Base-by-base conservation (phyloP, 129 eudicot genomes). In the Artemisia tridentata region DNA sequence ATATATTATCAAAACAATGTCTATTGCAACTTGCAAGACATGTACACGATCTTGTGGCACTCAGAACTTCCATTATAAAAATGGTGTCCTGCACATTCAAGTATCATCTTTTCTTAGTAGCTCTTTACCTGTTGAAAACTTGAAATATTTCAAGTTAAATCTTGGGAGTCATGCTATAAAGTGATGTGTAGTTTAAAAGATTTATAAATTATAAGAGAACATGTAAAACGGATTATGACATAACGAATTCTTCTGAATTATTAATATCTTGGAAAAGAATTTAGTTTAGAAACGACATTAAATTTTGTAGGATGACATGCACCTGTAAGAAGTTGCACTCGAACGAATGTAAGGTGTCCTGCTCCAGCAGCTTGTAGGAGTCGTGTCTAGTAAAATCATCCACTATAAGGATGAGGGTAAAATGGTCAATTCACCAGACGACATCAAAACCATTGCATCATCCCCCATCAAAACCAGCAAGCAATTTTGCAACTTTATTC, bases 401-500 rank as follows among this genome's bases (percentile, higher is more conserved):
- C 55, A 41, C n/a, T 38, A 10, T 17, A 71, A 48, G 48, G 63
- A 12, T 56, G 34, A 8, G 69, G 54, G 70, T 73, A 63, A 63
- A 31, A 63, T 19, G 4, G 43, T 49, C 63, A 7, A 63, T 63
- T 51, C 69, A 49, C 71, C 63, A 29, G 29, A 16, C 2, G 20
- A 47, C 38, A 38, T 27, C 18, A 60, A 10, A 25, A 38, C 45
- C 45, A 38, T 7, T 7, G 45, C 45, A 55, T 54, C 57, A 71
- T 61, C 81, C 79, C 71, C 81, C 75, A 63, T 78, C 73, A 65
- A 73, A 75, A 71, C 72, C 72, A 20, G 71, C 51, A 65, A 86
- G 68, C 63, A 80, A 56, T 55, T 83, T 78, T 56, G 85, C 86
- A 72, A 86, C 71, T 78, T 78, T 75, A 83, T 86, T 80, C 13